phyloP scores from a whole-genome alignment of 2,329 filamentous ascomycete species.

The Aureobasidium pullulans region DNA sequence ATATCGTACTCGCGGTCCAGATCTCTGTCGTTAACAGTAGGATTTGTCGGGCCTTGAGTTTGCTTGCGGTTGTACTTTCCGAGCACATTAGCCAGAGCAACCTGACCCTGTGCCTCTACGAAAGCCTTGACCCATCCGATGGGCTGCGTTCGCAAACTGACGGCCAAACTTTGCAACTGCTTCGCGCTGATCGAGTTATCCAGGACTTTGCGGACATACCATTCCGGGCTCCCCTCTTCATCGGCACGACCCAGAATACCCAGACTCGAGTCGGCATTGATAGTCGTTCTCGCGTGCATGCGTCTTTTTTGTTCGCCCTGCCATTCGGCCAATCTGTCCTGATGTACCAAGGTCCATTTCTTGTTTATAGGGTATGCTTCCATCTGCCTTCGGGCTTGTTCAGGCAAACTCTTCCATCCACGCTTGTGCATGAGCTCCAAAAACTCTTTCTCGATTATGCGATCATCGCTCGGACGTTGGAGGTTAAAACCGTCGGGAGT shows the following conservation, averaged over 20 bases:
- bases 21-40: constrained; percentile 63
- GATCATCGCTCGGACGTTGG: constrained; percentile 69
- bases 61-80: constrained; percentile 89
- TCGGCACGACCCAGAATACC: constrained; percentile 73
- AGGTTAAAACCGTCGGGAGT: constrained; percentile 53
- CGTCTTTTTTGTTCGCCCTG: constrained; percentile 90
- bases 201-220: constrained; percentile 96
- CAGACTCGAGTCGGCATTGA: constrained; percentile 57
- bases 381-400: constrained; percentile 93
- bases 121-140: constrained; percentile 96
- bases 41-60: constrained; percentile 60
- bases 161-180: constrained; percentile 84
- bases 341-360: constrained; percentile 96
- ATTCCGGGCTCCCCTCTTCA: constrained; percentile 93
- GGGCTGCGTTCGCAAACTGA: constrained; percentile 90
- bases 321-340: constrained; percentile 87
- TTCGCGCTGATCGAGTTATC: constrained; percentile 90
- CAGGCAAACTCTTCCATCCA: constrained; percentile 93
- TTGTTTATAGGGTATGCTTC: constrained; percentile 87
- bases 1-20: constrained; percentile 94
- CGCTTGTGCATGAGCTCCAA: constrained; percentile 92
- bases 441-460: constrained; percentile 84
- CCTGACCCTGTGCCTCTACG: constrained; percentile 93
- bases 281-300: constrained; percentile 61
- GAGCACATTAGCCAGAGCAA: constrained; percentile 88